Percentiles rank a stretch among this genome's conserved stretches.
phyloP scores from a whole-genome alignment of 768 basidiomycete genomes.

The Podaxis pistillaris region DNA sequence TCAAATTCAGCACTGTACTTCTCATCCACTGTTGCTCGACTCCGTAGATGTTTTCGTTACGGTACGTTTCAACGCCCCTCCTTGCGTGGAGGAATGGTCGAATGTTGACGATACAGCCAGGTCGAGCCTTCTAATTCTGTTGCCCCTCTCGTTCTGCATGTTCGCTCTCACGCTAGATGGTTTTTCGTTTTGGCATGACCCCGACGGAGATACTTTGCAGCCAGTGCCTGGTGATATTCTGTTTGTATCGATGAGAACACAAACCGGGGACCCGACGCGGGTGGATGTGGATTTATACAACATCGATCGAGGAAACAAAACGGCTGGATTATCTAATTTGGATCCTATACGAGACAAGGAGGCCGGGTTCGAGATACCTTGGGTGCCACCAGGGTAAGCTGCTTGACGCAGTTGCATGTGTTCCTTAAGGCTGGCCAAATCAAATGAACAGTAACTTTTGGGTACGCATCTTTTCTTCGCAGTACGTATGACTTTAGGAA shows the following conservation, averaged over 20 bases:
- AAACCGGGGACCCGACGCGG: not conserved
- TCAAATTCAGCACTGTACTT: too few relatives aligned
- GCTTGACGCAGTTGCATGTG: not conserved
- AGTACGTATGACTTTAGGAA: not conserved
- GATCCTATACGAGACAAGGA: not conserved
- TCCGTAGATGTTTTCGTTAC: not conserved
- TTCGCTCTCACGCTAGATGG: not conserved
- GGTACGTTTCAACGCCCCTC: not conserved
- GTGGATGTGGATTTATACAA: conserved; percentile 7
- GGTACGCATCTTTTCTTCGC: not conserved
- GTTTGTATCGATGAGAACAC: not conserved
- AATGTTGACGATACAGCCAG: not conserved
- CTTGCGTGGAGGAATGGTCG: not conserved
- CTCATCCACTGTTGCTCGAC: not conserved
- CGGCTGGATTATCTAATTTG: not conserved
- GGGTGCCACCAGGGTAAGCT: conserved; percentile 6
- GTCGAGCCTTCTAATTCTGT: not conserved
- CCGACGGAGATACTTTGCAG: not conserved
- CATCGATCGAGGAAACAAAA: not conserved
- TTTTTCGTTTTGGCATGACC: not conserved
- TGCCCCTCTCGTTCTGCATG: not conserved
- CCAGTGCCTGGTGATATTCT: not conserved
- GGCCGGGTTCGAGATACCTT: conserved; percentile 4
- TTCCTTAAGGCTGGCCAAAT: not conserved
- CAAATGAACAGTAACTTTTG: not conserved